phyloP scores from a whole-genome alignment of 2,329 filamentous ascomycete genomes.

The Trichoderma atroviride region DNA sequence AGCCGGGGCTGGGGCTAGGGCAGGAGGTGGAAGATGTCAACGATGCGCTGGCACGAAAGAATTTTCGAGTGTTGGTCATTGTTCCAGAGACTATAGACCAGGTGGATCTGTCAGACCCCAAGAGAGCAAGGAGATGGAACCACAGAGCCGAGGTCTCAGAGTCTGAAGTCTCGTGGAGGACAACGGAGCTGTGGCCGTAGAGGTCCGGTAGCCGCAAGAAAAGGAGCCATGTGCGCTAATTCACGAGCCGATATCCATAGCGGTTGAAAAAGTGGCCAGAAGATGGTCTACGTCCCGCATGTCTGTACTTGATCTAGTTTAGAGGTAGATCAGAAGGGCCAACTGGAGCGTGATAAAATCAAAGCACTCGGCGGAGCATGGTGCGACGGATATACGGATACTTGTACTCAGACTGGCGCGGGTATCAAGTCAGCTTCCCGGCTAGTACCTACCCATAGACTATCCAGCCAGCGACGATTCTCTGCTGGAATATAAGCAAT shows the following conservation, averaged over 20 bases:
- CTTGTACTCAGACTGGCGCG: background rate
- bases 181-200: slow-evolving; percentile 70
- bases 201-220: background rate
- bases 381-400: background rate
- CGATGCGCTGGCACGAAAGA: slow-evolving; percentile 69
- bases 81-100: slow-evolving; percentile 76
- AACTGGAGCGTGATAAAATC: background rate
- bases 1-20: slow-evolving; percentile 50
- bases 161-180: slow-evolving; percentile 62
- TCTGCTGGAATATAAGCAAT: background rate
- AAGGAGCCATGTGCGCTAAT: background rate
- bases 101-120: slow-evolving; percentile 70
- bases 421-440: background rate
- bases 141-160: slow-evolving; percentile 60
- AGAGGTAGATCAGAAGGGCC: background rate
- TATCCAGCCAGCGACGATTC: background rate
- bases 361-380: slow-evolving; percentile 1
- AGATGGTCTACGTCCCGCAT: background rate
- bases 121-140: slow-evolving; percentile 63
- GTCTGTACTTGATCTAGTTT: background rate
- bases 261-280: background rate
- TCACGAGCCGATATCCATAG: background rate
- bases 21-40: slow-evolving; percentile 71
- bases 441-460: background rate
- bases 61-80: slow-evolving; percentile 84